Evolutionary conservation across 177 flowering plant species (phyloP), one percentile per base, ranked within the genome.

Genomic region (Telopea speciosissima): DNA sequence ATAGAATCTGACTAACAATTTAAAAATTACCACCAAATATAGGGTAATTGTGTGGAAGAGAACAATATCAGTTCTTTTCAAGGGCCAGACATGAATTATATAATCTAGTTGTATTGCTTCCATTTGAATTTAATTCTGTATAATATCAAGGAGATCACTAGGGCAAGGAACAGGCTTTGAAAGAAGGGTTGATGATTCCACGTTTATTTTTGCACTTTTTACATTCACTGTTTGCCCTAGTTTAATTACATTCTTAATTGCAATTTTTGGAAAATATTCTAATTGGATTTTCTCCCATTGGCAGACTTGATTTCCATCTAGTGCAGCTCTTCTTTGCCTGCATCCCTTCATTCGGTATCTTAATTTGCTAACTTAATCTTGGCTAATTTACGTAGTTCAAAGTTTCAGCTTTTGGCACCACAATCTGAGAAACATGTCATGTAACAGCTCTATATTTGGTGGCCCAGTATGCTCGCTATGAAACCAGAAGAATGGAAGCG

Each of bases 241-340:
- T 8, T 44, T 9, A 10, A 1, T 44, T 44, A 3, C 10, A 8
- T 44, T 44, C 10, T 44, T 13, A 13, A 44, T 44, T 44, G 49
- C 49, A 44, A 10, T 44, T 44, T 10, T 44, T 44, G 49, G 28
- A n/a, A 22, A 64, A 28, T 26, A 65, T 68, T 65, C 72, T 71
- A 52, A 59, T 62, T 1, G 66, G 28, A 66, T 16, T 72, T 63
- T 72, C 10, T 56, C 71, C 11, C 49, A 13, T 82, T 71, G 56
- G 64, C 87, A 92, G 97, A 91, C 9, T 92, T 61, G 96, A 92
- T 82, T 90, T 90, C 70, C 97, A 91, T 83, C 74, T 93, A 81
- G 96, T 90, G 63, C 94, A 93, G 28, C 79, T 93, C 73, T 90
- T 93, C 84, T 87, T 92, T 80, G 88, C 72, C 56, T 90, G 91